These are phyloP conservation scores for Penicillium simplicissimum DNA, from an alignment of 495 filamentous ascomycete species.

Conservation along the genomic window DNA sequence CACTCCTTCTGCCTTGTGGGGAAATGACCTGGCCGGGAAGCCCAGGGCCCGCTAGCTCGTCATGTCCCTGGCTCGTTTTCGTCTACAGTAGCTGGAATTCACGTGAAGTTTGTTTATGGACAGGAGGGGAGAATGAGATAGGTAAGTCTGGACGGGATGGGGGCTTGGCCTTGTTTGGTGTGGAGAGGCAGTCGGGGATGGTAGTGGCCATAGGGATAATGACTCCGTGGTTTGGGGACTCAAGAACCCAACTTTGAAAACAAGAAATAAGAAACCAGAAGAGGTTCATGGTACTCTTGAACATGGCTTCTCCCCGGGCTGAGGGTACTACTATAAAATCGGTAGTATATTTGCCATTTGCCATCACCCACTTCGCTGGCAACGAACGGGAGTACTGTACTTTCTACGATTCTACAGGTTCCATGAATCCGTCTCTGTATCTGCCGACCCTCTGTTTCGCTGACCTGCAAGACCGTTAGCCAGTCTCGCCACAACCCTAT, in stretches of 20 bases:
- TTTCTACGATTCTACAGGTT: too few species aligned
- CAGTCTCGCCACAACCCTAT: not conserved
- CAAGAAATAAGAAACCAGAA: constrained; percentile 1
- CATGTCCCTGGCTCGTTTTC: not conserved
- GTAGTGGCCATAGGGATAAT: not conserved
- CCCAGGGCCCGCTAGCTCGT: not conserved
- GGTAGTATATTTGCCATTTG: not conserved
- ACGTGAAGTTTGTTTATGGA: not conserved
- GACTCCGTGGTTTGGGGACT: not conserved
- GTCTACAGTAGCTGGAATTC: not conserved
- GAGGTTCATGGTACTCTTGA: constrained; percentile 6
- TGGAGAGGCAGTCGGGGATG: not conserved
- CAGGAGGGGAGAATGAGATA: not conserved
- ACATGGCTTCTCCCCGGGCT: not conserved
- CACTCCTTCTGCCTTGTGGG: constrained; percentile 17
- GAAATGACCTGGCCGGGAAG: constrained; percentile 9
- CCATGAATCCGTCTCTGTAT: too few species aligned
- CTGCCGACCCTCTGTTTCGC: not conserved
- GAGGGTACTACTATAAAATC: not conserved
- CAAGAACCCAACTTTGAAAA: not conserved
- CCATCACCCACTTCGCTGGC: not conserved
- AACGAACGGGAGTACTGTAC: not conserved
- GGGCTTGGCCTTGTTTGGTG: not conserved
- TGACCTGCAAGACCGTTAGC: not conserved
- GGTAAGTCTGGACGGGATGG: not conserved